Conservation (phyloP, 2,329 filamentous ascomycete species). For the Claviceps sp. region DNA sequence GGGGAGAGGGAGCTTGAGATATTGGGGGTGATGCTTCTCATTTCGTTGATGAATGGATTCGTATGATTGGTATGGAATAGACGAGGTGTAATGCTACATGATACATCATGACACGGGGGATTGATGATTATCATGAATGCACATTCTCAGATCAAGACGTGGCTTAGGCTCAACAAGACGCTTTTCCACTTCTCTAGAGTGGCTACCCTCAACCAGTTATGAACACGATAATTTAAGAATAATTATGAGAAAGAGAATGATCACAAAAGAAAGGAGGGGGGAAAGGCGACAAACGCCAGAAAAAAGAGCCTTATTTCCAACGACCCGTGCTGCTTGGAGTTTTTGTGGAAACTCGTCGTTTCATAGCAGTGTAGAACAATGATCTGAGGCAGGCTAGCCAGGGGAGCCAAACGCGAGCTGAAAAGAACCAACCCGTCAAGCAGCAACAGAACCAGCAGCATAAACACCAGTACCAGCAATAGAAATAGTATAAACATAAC, state of each 20-base stretch:
- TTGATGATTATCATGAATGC: background rate
- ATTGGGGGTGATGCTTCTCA: too few relatives aligned
- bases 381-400: background rate
- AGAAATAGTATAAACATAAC: too few relatives aligned
- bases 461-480: too few relatives aligned
- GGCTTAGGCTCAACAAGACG: too few relatives aligned
- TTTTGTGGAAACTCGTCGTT: background rate
- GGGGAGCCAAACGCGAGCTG: background rate
- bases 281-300: background rate
- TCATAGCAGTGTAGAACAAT: conserved; percentile 1
- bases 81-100: background rate
- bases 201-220: background rate
- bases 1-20: too few relatives aligned
- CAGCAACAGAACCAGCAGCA: too few relatives aligned
- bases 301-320: conserved; percentile 1
- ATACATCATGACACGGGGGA: background rate
- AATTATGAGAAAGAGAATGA: too few relatives aligned
- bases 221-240: background rate
- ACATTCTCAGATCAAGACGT: too few relatives aligned
- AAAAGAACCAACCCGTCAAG: too few relatives aligned
- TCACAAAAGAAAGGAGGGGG: background rate
- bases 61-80: background rate
- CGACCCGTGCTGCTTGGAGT: background rate
- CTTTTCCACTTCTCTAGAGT: too few relatives aligned
- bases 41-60: background rate